phyloP scores from a whole-genome alignment of 345 rosid species.

The Barbarea vulgaris region DNA sequence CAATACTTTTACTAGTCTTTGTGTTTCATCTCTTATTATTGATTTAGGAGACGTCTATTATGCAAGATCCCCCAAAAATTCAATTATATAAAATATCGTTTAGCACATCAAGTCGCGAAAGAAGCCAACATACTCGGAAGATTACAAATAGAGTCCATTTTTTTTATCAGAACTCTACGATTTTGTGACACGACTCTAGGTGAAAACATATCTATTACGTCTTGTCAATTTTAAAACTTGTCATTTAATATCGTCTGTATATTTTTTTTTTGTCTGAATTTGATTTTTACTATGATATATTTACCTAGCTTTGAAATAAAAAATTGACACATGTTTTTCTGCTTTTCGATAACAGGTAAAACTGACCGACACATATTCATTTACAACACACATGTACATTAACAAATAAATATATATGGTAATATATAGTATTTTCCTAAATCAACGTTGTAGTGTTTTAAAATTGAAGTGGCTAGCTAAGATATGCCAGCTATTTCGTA shows the following conservation, averaged over 20 bases:
- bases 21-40: background rate
- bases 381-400: background rate
- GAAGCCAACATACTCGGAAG: background rate
- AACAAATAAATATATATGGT: background rate
- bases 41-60: constrained; percentile 9
- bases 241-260: background rate
- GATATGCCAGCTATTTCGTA: background rate
- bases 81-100: background rate
- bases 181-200: background rate
- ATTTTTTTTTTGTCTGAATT: background rate
- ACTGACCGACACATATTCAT: background rate
- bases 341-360: background rate
- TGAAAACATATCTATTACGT: background rate
- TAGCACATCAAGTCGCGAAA: background rate
- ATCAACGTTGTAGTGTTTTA: background rate
- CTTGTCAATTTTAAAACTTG: background rate
- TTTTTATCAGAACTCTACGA: background rate
- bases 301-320: background rate
- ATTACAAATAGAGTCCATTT: background rate
- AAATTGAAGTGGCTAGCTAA: background rate
- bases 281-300: background rate
- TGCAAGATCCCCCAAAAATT: background rate
- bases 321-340: background rate
- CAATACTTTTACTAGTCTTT: background rate
- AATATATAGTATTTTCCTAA: background rate